phyloP scores from a whole-genome alignment of 2,329 filamentous ascomycete genomes.

The Sporothrix schenckii region DNA sequence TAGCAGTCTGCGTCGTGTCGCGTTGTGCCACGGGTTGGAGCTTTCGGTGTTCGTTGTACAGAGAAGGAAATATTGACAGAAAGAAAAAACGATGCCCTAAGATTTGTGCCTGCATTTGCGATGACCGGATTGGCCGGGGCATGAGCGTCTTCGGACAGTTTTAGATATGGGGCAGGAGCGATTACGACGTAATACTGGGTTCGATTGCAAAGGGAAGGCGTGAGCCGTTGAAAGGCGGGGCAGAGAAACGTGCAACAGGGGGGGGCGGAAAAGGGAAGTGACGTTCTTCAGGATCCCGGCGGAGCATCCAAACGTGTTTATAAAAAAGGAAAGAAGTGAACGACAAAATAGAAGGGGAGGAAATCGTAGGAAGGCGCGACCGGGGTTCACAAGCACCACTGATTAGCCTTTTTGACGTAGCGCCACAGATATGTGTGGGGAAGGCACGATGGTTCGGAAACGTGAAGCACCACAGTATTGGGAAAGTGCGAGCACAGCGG shows the following conservation, averaged over 20 bases:
- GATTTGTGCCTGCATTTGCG: too few species aligned
- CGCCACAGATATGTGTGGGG: background rate
- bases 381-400: background rate
- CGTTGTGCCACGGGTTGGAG: too few species aligned
- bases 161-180: background rate
- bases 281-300: background rate
- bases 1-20: background rate
- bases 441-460: constrained; percentile 19
- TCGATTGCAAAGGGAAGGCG: constrained; percentile 1
- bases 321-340: background rate
- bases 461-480: background rate
- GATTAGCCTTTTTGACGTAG: background rate
- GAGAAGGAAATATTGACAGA: background rate
- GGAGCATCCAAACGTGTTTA: background rate
- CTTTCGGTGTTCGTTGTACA: background rate
- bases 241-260: background rate
- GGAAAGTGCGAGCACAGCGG: constrained; percentile 1
- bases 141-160: constrained; percentile 2
- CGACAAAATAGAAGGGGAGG: background rate
- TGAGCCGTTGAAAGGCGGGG: constrained; percentile 4
- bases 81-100: too few species aligned
- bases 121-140: constrained; percentile 11
- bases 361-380: constrained; percentile 1
- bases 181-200: background rate
- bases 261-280: background rate